A percentile compares a stretch with the other conserved stretches of the same genome.
Conservation (phyloP, 1,284 basidiomycete species). For the Inonotus hispidus region DNA sequence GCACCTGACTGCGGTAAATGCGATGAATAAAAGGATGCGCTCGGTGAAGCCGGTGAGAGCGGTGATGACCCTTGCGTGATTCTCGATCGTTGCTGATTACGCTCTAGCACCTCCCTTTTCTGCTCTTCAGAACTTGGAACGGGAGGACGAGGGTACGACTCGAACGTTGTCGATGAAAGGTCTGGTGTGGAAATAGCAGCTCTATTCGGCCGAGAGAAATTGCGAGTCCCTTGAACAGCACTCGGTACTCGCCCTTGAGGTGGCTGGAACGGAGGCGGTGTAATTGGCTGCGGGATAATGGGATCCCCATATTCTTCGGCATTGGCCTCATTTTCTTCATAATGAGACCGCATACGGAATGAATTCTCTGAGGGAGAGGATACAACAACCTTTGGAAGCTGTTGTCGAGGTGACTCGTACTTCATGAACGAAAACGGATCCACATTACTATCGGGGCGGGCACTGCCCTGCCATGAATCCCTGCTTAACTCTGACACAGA, state of each 20-base stretch:
- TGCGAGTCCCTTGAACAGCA: constrained; percentile 35
- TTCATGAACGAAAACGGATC: constrained; percentile 21
- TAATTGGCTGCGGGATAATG: constrained; percentile 11
- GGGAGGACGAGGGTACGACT: constrained; percentile 23
- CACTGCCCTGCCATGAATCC: constrained; percentile 25
- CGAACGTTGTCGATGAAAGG: not conserved
- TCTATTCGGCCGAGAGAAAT: constrained; percentile 52
- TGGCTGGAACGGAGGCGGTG: constrained; percentile 14
- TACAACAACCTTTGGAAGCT: constrained; percentile 42
- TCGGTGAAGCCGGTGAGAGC: constrained; percentile 1
- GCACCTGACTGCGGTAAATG: not conserved
- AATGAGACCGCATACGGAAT: constrained; percentile 19
- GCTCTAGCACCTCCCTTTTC: constrained; percentile 55
- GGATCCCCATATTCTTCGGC: not conserved
- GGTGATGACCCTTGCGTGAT: constrained; percentile 1
- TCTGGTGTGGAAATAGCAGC: constrained; percentile 18
- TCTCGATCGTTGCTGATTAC: constrained; percentile 41
- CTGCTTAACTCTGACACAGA: constrained; percentile 19
- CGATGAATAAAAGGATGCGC: not conserved
- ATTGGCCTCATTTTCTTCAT: not conserved
- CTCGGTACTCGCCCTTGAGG: constrained; percentile 23
- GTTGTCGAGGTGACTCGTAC: constrained; percentile 41
- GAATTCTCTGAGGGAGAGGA: constrained; percentile 32
- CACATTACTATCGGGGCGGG: constrained; percentile 19
- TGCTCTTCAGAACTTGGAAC: constrained; percentile 43